phyloP scores from a whole-genome alignment of 2,329 filamentous ascomycete species.

The Gremmenia infestans region DNA sequence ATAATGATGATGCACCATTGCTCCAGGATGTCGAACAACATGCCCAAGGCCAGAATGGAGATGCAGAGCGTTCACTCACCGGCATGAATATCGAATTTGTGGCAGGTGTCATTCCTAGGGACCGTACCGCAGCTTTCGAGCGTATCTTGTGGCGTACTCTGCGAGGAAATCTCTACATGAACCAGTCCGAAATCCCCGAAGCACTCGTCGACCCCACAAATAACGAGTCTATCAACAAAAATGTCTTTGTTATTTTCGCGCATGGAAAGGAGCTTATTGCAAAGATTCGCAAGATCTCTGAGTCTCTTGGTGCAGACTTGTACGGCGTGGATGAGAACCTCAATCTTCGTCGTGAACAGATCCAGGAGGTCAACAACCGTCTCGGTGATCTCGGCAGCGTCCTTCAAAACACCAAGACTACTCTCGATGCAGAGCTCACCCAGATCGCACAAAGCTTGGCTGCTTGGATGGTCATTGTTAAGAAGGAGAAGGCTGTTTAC shows the following conservation, averaged over 20 bases:
- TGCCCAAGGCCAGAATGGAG: constrained; percentile 54
- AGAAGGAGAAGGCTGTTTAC: constrained; percentile 98
- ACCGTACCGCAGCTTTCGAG: constrained; percentile 92
- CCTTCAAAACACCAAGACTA: constrained; percentile 89
- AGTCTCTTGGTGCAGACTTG: constrained; percentile 90
- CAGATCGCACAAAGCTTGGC: constrained; percentile 90
- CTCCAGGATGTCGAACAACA: constrained; percentile 90
- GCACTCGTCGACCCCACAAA: constrained; percentile 84
- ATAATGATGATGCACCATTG: constrained; percentile 83
- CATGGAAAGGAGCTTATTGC: constrained; percentile 97
- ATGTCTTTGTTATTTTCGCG: constrained; percentile 98
- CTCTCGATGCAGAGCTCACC: constrained; percentile 84
- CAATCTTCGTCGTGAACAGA: constrained; percentile 89
- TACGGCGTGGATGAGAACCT: constrained; percentile 98
- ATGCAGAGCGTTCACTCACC: constrained; percentile 79
- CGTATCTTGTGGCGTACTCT: constrained; percentile 96
- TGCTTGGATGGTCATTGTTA: constrained; percentile 95
- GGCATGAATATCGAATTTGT: constrained; percentile 99
- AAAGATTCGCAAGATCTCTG: constrained; percentile 98
- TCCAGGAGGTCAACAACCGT: constrained; percentile 94
- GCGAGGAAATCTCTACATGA: constrained; percentile 98
- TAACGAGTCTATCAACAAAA: constrained; percentile 92
- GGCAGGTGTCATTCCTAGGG: constrained; percentile 87
- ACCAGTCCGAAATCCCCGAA: constrained; percentile 96
- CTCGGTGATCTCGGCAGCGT: constrained; percentile 89